phyloP scores from a whole-genome alignment of 768 basidiomycete species.

The Guyanaporus albipodus region DNA sequence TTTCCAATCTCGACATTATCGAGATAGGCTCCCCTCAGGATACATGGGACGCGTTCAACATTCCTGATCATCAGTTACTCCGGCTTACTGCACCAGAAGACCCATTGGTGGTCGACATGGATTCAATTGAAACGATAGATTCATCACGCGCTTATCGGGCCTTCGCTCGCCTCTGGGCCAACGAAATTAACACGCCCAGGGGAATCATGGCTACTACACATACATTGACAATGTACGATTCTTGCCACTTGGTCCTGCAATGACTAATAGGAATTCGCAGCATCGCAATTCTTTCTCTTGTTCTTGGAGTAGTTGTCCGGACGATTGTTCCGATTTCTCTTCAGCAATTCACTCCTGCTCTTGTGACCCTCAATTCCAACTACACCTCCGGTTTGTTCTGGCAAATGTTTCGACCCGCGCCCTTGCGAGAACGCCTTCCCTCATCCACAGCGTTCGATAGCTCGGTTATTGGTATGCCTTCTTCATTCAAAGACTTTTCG shows the following conservation, averaged over 20 bases:
- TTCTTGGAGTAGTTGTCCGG: slow-evolving; percentile 49
- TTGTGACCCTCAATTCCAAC: slow-evolving; percentile 18
- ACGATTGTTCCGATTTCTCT: slow-evolving; percentile 21
- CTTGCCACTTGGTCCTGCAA: slow-evolving; percentile 2
- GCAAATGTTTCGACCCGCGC: slow-evolving; percentile 39
- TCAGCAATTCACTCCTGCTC: slow-evolving; percentile 17
- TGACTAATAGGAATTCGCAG: slow-evolving; percentile 35
- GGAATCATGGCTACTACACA: slow-evolving; percentile 47
- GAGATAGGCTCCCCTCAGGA: slow-evolving; percentile 28
- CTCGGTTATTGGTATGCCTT: slow-evolving; percentile 31
- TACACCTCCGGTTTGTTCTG: slow-evolving; percentile 34
- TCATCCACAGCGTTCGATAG: slow-evolving; percentile 27
- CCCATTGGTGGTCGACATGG: slow-evolving; percentile 44
- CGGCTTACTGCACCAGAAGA: slow-evolving; percentile 33
- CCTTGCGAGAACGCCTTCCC: slow-evolving; percentile 37
- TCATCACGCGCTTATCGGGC: slow-evolving; percentile 41
- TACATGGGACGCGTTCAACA: slow-evolving; percentile 41
- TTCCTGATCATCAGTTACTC: slow-evolving; percentile 40
- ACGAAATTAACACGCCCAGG: slow-evolving; percentile 33
- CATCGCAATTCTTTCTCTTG: slow-evolving; percentile 63
- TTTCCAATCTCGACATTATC: slow-evolving; percentile 28
- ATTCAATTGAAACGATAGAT: slow-evolving; percentile 41
- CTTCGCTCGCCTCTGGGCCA: slow-evolving; percentile 42
- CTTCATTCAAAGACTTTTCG: slow-evolving; percentile 47
- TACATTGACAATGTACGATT: slow-evolving; percentile 62